These are phyloP conservation scores for Phytopythium delawarense DNA, from an alignment of 352 stramenopile genomes.

Conservation along the genomic window DNA sequence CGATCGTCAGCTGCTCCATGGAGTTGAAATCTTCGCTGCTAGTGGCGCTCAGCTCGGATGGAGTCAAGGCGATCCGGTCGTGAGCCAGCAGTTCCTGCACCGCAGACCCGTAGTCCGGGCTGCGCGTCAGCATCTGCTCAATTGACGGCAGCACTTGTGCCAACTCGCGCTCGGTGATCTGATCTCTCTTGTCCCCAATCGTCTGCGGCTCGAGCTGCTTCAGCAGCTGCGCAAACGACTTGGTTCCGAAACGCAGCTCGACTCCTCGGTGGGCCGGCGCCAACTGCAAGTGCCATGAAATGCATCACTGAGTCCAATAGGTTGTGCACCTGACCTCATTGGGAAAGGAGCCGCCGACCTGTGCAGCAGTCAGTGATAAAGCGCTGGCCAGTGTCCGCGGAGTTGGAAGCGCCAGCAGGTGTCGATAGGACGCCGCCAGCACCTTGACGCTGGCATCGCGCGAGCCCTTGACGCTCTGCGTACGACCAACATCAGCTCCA, in stretches of 20 bases:
- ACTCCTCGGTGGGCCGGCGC: constrained; percentile 65
- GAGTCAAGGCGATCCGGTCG: constrained; percentile 19
- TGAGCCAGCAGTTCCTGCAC: constrained; percentile 43
- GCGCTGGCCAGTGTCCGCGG: constrained; percentile 37
- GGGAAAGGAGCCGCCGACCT: constrained; percentile 13
- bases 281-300: constrained; percentile 24
- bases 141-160: constrained; percentile 7
- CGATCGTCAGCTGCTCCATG: constrained; percentile 27
- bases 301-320: no score
- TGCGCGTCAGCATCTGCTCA: constrained; percentile 30
- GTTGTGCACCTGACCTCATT: neutral
- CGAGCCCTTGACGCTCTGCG: constrained; percentile 47
- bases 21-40: constrained; percentile 4
- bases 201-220: constrained; percentile 25
- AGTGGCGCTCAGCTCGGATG: neutral
- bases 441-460: constrained; percentile 44
- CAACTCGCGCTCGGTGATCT: neutral
- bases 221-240: constrained; percentile 58
- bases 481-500: no score
- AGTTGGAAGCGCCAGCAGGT: constrained; percentile 29
- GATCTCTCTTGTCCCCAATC: constrained; percentile 6
- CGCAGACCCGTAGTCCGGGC: constrained; percentile 50
- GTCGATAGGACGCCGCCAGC: constrained; percentile 39
- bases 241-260: constrained; percentile 67
- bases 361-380: constrained; percentile 64